Evolutionary conservation across 306 rosid genomes (phyloP), one percentile per base, ranked within the genome.

Genomic region (Prunus armeniaca): DNA sequence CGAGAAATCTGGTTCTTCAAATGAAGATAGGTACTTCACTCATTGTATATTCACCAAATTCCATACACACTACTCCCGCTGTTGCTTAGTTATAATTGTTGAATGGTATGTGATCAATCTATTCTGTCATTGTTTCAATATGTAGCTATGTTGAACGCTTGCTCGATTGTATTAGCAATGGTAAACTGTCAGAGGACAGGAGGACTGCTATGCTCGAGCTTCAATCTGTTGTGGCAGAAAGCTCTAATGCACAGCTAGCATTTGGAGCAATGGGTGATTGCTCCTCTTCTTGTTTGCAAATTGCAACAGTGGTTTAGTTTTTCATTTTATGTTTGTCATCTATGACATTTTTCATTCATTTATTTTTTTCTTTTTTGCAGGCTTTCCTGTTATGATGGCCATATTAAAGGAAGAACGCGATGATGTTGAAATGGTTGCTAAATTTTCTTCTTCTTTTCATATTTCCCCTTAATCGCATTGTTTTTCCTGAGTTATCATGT

Each of bases 201-300:
- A 93, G 97, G 77, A 82, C 83, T 78, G 98, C 98, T 74, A 83
- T 91, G 84, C 82, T 83, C 5, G 98, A 94, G 84, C 97, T 94
- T 83, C 98, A 88, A 85, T 88, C 97, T 71, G 82, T 94, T 79
- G 97, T 94, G 62, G 87, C 89, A 5, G 98, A 94, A 81, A 94
- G 80, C 75, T 86, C 73, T 45, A 84, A 84, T 78, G 87, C 91
- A 47, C 97, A 94, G 88, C 88, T 94, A 45, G 96, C 96, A 66
- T 90, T 94, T 76, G 98, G 98, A 52, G 97, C 96, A 62, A 94
- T 91, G 97, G 98, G 98, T 94, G 73, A 76, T 81, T 78, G 73
- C 27, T 79, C 69, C 46, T 20, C 12, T 38, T 70, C 61, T 76
- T 61, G 6, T 71, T 63, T 46, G 28, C 52, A 27, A 43, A 25